These are phyloP conservation scores for Pinus albicaulis DNA, from an alignment of 75 land plant species.

Conservation along the genomic window DNA sequence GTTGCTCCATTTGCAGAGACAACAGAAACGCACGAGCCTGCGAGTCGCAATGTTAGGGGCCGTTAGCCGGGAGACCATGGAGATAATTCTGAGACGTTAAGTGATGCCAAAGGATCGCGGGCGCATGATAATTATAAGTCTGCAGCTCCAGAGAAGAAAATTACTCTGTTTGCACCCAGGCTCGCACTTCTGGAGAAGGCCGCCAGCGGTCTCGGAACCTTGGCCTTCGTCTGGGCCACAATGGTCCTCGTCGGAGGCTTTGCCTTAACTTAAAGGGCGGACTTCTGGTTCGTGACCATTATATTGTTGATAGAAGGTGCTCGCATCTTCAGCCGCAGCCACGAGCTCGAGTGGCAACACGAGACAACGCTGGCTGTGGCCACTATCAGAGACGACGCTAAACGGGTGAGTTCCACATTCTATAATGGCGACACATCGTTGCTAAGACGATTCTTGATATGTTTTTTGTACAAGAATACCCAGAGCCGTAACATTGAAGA, in stretches of 20 bases:
- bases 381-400: slow-evolving; percentile 1
- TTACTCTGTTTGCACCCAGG: slow-evolving; percentile 79
- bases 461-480: background rate
- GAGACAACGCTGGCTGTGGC: slow-evolving; percentile 54
- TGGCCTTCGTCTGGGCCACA: slow-evolving; percentile 94
- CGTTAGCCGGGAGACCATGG: no score
- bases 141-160: slow-evolving; percentile 75
- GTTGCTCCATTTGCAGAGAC: no score
- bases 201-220: slow-evolving; percentile 66
- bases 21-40: no score
- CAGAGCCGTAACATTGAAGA: background rate
- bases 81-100: slow-evolving; percentile 10
- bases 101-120: no score
- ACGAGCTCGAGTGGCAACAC: slow-evolving; percentile 94
- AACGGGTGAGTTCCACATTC: background rate
- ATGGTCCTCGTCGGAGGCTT: slow-evolving; percentile 94
- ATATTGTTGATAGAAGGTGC: slow-evolving; percentile 79
- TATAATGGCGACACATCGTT: slow-evolving; percentile 1
- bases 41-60: no score
- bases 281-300: slow-evolving; percentile 80
- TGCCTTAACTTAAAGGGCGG: slow-evolving; percentile 36
- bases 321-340: slow-evolving; percentile 72
- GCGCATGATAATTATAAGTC: slow-evolving; percentile 15
- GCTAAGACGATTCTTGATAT: background rate
- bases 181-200: slow-evolving; percentile 79